These are phyloP conservation scores for Podospora tetraspora DNA, from an alignment of 495 filamentous ascomycete genomes.

Conservation along the genomic window DNA sequence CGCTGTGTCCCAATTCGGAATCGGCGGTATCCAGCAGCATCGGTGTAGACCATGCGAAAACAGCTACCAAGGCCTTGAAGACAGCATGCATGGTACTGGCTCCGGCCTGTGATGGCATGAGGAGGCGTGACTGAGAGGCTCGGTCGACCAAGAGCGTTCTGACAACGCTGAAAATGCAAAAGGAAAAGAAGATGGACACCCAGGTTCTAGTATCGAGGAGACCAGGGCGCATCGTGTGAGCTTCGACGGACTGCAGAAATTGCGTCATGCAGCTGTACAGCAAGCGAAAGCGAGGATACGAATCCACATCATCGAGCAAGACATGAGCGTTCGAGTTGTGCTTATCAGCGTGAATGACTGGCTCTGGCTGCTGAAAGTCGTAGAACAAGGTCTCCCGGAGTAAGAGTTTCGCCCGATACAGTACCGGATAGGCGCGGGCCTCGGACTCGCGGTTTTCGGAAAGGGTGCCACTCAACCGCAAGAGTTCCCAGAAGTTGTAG, in stretches of 20 bases:
- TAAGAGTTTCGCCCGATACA: constrained; percentile 46
- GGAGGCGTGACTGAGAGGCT: constrained; percentile 31
- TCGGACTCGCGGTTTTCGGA: constrained; percentile 40
- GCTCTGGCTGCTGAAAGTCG: constrained; percentile 44
- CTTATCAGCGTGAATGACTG: constrained; percentile 40
- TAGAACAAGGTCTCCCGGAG: constrained; percentile 47
- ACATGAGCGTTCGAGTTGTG: constrained; percentile 32
- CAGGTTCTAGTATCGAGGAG: constrained; percentile 38
- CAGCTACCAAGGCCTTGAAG: constrained; percentile 41
- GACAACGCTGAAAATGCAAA: constrained; percentile 49
- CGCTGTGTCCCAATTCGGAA: constrained; percentile 31
- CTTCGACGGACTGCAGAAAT: constrained; percentile 45
- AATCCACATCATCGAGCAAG: constrained; percentile 40
- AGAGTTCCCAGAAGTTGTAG: constrained; percentile 44
- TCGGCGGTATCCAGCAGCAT: constrained; percentile 39
- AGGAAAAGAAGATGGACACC: constrained; percentile 43
- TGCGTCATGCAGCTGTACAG: constrained; percentile 45
- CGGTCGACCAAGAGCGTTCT: constrained; percentile 43
- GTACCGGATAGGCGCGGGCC: constrained; percentile 36
- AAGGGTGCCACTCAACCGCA: constrained; percentile 40
- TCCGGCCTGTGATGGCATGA: constrained; percentile 30
- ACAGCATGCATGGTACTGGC: constrained; percentile 42
- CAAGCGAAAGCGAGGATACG: constrained; percentile 40
- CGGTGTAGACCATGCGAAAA: constrained; percentile 39
- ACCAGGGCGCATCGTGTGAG: constrained; percentile 32